Evolutionary conservation across 116 monocot species (phyloP), one percentile per base, ranked within the genome.

Genomic region (Papilionanthe hybrid): DNA sequence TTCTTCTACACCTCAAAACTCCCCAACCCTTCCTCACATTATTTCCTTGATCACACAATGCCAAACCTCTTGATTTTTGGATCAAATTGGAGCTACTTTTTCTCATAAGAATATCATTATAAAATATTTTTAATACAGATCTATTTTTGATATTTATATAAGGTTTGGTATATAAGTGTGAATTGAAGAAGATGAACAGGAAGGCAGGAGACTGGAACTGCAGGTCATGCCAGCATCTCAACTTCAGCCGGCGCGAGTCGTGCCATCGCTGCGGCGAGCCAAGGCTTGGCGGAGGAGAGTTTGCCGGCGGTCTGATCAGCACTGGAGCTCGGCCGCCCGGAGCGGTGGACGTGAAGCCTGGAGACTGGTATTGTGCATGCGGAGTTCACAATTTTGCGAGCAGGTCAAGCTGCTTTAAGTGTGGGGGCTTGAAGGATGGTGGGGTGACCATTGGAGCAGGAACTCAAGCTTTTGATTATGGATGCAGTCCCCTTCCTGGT

Each of bases 341-440:
- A 28, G 91, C 88, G 7, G 81, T 91, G 5, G 95, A 93, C 71
- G 91, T 96, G 72, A 84, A 91, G 25, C 96, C 93, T 18, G 88
- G 96, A 5, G 96, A 96, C 84, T 93, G 96, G 96, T 93, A 96
- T 87, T 96, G 96, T 84, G 53, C 85, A 68, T 96, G 96, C 63
- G 91, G 93, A 2, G 85, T 85, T 25, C 96, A 93, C 84, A 96
- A 96, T 91, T 96, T 93, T 65, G 96, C 96, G 30, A 93, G 95
- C 87, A 91, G 95, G 49, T 84, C 91, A 42, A 91, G 86, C 89
- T 95, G 95, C 89, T 93, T 95, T 90, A 88, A 85, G 82, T 95
- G 95, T 58, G 82, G 87, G 48, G 85, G 85, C n/a, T 89, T 89
- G 85, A 95, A 93, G 85, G 93, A 95, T 29, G 87, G 88, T 3